A percentile compares a stretch with the other conserved stretches of the same genome.
Evolutionary conservation across 176 grass and related monocot species (phyloP).

Genomic region (Hyparrhenia diplandra): DNA sequence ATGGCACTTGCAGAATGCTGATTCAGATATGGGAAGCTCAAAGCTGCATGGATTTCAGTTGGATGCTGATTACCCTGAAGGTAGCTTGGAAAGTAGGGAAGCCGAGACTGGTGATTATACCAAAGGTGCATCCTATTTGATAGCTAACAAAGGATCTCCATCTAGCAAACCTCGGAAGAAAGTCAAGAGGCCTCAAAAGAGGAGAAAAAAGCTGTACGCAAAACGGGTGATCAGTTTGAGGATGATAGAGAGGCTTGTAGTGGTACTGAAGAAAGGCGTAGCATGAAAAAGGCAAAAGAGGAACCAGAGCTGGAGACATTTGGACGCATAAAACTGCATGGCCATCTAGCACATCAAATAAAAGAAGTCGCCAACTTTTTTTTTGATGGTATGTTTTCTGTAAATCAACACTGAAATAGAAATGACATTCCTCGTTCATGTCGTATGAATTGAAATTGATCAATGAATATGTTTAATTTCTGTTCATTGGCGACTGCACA

Average conservation of each 20-base stretch:
- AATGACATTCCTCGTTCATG: constrained; percentile 21
- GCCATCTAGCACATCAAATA: constrained; percentile 59
- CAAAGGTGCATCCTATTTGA: constrained; percentile 45
- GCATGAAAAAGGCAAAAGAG: constrained; percentile 56
- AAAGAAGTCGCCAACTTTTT: constrained; percentile 72
- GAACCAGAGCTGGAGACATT: constrained; percentile 43
- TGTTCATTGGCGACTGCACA: constrained; percentile 21
- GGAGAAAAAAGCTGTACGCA: constrained; percentile 43
- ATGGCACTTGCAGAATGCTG: constrained; percentile 56
- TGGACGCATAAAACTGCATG: constrained; percentile 53
- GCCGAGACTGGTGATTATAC: constrained; percentile 70
- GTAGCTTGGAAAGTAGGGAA: constrained; percentile 84
- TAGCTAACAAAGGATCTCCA: constrained; percentile 44
- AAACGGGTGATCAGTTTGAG: constrained; percentile 43
- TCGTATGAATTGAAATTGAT: constrained; percentile 13
- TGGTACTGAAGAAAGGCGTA: constrained; percentile 87
- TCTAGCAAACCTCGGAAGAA: constrained; percentile 54
- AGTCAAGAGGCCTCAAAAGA: constrained; percentile 51
- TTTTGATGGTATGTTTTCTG: constrained; percentile 60
- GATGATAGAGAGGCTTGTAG: constrained; percentile 97
- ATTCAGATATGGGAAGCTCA: constrained; percentile 82
- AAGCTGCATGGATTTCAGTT: constrained; percentile 65
- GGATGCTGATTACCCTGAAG: constrained; percentile 71
- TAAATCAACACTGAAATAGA: background rate
- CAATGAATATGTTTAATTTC: background rate